Evolutionary conservation across 352 stramenopile species (phyloP), one percentile per base, ranked within the genome.

Genomic region (Globisporangium spinosum): DNA sequence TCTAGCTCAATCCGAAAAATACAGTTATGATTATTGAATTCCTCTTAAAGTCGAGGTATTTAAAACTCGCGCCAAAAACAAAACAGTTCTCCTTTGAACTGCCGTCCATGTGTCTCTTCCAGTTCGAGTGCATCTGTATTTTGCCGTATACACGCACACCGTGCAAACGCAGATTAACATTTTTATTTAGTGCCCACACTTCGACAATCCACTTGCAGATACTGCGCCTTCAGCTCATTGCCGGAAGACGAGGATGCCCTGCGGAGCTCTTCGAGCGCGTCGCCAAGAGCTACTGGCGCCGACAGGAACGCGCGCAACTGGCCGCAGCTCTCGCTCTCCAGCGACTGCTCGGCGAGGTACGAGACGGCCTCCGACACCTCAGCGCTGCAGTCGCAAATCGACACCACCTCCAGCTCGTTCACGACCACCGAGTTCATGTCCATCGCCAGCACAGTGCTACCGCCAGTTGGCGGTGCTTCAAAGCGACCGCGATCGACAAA

Each of bases 341-440:
- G 40, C n/a, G 63, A 70, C 40, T 79, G 69, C 10, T 45, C 51
- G 1, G 64, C 61, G 6, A 89, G 65, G 35, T 88, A 92, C 75
- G 75, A 70, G 15, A 89, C n/a, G 0, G 79, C 79, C 3, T 69
- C 70, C 2, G 77, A 51, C 22, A 84, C 34, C 23, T 79, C 66
- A 1, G 27, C 62, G 5, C 51, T 66, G 53, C 74, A 79, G 67
- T 87, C 77, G 43, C 72, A 60, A 13, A 91, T 63, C 9, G 58
- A 73, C 51, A 73, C 55, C 23, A 93, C 4, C 32, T 77, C 70
- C 32, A 93, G 76, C 38, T 93, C 85, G 22, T 82, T 80, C 17
- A 93, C 83, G 20, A 91, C 85, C 7, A 93, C 75, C 1, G 74
- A 54, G 51, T 93, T 93, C 78, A 93, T 84, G 65, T 91, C 76